These are phyloP conservation scores for Aspergillus olivimuriae DNA, from an alignment of 495 filamentous ascomycete species.

Conservation along the genomic window DNA sequence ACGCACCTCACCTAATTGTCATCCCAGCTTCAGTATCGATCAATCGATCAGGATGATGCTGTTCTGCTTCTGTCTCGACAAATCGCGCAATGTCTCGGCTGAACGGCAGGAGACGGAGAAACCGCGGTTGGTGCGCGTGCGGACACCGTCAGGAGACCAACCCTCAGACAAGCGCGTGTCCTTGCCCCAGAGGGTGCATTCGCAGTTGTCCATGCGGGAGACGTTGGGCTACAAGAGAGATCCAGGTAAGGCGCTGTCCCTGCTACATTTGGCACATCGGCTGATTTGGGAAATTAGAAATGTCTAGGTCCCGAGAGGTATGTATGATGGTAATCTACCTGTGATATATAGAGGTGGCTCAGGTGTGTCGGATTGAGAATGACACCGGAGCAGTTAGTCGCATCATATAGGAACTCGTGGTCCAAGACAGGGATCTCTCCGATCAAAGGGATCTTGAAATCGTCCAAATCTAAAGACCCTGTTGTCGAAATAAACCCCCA, in stretches of 20 bases:
- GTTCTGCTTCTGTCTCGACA: slow-evolving; percentile 7
- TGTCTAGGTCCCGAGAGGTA: neutral
- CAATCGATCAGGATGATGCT: neutral
- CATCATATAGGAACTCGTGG: too few species aligned
- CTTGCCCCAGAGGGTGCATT: slow-evolving; percentile 7
- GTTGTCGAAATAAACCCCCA: neutral
- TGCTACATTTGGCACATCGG: neutral
- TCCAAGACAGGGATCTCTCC: neutral
- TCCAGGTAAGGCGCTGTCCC: neutral
- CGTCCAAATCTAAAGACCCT: slow-evolving; percentile 4
- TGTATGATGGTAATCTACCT: too few species aligned
- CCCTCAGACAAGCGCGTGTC: slow-evolving; percentile 5
- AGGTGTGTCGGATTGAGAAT: too few species aligned
- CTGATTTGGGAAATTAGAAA: neutral
- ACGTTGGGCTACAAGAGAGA: neutral
- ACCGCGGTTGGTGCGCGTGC: slow-evolving; percentile 14
- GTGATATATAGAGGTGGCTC: too few species aligned
- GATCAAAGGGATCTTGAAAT: slow-evolving; percentile 10
- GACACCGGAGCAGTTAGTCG: too few species aligned
- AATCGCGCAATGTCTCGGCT: slow-evolving; percentile 7
- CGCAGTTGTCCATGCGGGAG: neutral
- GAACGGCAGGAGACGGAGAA: slow-evolving; percentile 10
- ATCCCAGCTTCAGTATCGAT: too few species aligned
- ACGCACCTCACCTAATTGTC: neutral
- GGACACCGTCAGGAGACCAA: neutral